Evolutionary conservation across 78 protist species (phyloP), one percentile per base, ranked within the genome.

Genomic region (Creolimax fragrantissima): DNA sequence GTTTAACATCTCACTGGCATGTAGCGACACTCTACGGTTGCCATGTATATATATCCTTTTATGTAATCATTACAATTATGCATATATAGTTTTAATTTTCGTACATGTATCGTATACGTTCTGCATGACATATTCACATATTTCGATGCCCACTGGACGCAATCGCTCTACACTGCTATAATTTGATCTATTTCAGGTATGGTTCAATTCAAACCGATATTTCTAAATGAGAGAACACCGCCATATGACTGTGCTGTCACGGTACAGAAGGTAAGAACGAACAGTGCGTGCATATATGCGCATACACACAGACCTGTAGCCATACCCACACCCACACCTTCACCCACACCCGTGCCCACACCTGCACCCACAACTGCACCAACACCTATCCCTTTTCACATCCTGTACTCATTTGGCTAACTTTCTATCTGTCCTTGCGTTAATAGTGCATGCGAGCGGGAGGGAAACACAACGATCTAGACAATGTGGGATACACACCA

Each of bases 381-480:
- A 58, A 17, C 39, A 32, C 39, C 39, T 58, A 58, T 11, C 11
- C 17, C 39, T 58, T 58, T 58, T 58, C 39, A 32, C 74, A 11
- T 58, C 74, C 74, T 17, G 74, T 58, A 17, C 74, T 58, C 17
- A 58, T 32, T 11, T 32, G 39, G 74, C 39, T 11, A 11, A 17
- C 74, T 58, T 58, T 17, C 74, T 17, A 17, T 58, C 74, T 32
- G 7, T 11, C 35, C 37, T 83, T 83, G 7, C 37, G 35, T 83
- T 17, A 39, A 45, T 32, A 44, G 45, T 94, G 97, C 67, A 89
- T 93, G 11, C 92, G 97, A 17, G 96, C 95, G 7, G 97, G 96
- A 84, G 96, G 96, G 37, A 95, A 95, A 88, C 96, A 96, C 81
- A 96, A 95, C 84, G 97, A 96, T 47, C 81, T 96, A 43, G 96